Conservation (phyloP, 306 rosid genomes). For the barrel medic (Medicago truncatula) region DNA sequence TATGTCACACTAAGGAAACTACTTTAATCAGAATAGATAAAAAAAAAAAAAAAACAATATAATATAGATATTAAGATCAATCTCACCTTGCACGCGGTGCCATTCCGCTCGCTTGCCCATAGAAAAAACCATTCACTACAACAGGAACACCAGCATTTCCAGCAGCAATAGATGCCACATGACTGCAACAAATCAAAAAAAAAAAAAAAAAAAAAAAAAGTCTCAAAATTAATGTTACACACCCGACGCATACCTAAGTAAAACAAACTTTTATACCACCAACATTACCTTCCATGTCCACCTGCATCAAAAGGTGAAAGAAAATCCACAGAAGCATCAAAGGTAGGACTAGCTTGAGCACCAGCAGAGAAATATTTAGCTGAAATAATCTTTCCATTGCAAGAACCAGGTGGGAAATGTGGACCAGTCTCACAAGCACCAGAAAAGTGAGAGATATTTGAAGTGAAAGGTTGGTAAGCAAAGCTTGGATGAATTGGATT, state of each 20-base stretch:
- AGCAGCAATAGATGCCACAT: slow-evolving; percentile 85
- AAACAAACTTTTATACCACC: background rate
- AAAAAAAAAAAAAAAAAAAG: slow-evolving; percentile 34
- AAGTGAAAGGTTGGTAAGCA: slow-evolving; percentile 49
- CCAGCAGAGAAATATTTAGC: slow-evolving; percentile 86
- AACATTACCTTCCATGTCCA: slow-evolving; percentile 89
- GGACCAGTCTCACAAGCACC: slow-evolving; percentile 75
- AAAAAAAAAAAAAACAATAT: no score
- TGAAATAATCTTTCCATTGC: slow-evolving; percentile 75
- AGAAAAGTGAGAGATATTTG: slow-evolving; percentile 53
- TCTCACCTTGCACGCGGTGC: slow-evolving; percentile 83
- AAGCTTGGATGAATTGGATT: slow-evolving; percentile 82
- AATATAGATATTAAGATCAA: background rate
- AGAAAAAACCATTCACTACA: slow-evolving; percentile 65
- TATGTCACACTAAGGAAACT: no score
- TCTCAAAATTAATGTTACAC: background rate
- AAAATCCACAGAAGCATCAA: slow-evolving; percentile 71
- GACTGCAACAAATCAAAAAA: slow-evolving; percentile 55
- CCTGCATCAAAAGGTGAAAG: slow-evolving; percentile 86
- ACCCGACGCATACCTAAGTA: background rate
- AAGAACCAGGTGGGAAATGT: slow-evolving; percentile 56
- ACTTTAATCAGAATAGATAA: no score
- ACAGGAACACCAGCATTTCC: slow-evolving; percentile 87
- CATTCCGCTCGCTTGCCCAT: slow-evolving; percentile 83
- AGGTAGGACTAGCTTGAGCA: slow-evolving; percentile 62